Evolutionary conservation across 148 eudicot species (phyloP), one percentile per base, ranked within the genome.

Genomic region (Drosera capensis): DNA sequence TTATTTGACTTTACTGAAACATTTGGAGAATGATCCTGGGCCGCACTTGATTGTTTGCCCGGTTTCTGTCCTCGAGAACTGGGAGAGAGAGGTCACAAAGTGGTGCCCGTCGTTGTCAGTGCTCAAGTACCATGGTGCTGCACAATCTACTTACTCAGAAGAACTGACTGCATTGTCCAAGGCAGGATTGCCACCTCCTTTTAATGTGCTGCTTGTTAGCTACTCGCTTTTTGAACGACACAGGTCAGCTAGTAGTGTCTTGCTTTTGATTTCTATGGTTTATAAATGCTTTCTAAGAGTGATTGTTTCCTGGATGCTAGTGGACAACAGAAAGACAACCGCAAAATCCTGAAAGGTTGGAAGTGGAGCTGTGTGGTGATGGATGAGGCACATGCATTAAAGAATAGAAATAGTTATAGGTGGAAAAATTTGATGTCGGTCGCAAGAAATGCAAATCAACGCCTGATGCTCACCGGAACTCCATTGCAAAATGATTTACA

Each of bases 321-420:
- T 73, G 74, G 50, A 49, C 97, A 88, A 67, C 97, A 88, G 84
- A 88, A 88, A 80, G 97, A 88, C 55, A 94, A 88, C 49, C 73
- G 94, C 28, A 88, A 75, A 71, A 62, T 84, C 53, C 66, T 88
- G 63, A 88, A 72, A 68, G 78, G 74, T n/a, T 84, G 78, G 92
- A 64, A 49, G 46, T 88, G 97, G 97, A 88, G 97, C 59, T 83
- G 92, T 63, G 92, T 88, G 46, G 42, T 88, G 70, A 88, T 88
- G 97, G 97, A 88, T 57, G 97, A 88, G 54, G 97, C 97, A 60
- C 97, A 88, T 80, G 97, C 94, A 23, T 62, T 88, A 56, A 88
- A 88, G 70, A 94, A 88, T 63, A 88, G 73, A 61, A 73, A 46
- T 57, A 88, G 97, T 66, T 88, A 83, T 42, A 83, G 97, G 65